Percentiles rank a stretch among this genome's conserved stretches.
Evolutionary conservation across 257 asterid species (phyloP).

Genomic region (Penstemon barbatus): DNA sequence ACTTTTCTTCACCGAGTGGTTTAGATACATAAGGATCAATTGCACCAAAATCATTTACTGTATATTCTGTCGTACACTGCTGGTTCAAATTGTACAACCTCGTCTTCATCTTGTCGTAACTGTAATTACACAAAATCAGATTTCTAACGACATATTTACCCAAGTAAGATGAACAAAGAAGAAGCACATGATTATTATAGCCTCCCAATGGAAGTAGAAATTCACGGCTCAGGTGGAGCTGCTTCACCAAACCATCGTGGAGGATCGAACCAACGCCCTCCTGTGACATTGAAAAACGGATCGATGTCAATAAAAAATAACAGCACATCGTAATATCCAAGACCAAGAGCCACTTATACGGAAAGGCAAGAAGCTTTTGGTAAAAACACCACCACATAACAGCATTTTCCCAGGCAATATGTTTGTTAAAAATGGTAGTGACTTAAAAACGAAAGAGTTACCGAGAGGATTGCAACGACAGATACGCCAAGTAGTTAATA

Average conservation of each 20-base stretch:
- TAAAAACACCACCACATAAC: neutral
- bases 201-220: slow-evolving; percentile 9
- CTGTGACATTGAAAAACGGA: slow-evolving; percentile 33
- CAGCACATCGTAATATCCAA: no score
- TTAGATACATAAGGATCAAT: no score
- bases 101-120: no score
- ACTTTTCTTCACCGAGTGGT: no score
- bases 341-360: no score
- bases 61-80: no score
- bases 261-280: slow-evolving; percentile 94
- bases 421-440: neutral
- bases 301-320: neutral
- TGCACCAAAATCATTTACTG: no score
- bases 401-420: neutral
- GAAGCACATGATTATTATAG: slow-evolving; percentile 16
- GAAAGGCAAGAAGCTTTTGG: neutral
- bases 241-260: slow-evolving; percentile 90
- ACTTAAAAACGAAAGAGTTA: slow-evolving; percentile 19
- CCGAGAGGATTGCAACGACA: slow-evolving; percentile 97
- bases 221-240: slow-evolving; percentile 46
- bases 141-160: neutral
- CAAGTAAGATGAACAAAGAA: slow-evolving; percentile 12
- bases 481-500: slow-evolving; percentile 81
- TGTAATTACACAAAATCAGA: no score
- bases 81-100: no score